Conservation (phyloP, 306 rosid genomes). For the Erythrophleum fordii region DNA sequence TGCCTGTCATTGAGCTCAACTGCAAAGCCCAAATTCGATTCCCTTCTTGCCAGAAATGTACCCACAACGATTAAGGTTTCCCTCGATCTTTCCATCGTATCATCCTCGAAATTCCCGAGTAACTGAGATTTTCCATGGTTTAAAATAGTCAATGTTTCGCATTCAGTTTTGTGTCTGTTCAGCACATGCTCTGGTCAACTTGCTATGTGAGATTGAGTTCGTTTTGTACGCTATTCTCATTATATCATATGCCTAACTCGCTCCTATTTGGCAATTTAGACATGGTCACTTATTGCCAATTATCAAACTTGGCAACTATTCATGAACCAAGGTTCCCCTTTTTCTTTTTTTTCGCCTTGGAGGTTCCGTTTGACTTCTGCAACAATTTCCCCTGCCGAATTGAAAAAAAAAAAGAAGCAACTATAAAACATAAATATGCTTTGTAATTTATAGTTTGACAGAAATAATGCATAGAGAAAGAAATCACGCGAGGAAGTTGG, state of each 20-base stretch:
- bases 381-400: not conserved
- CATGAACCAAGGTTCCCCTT: conserved; percentile 25
- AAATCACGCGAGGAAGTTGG: not conserved
- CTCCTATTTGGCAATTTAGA: conserved; percentile 37
- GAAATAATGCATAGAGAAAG: not conserved
- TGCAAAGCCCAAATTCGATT: conserved; percentile 36
- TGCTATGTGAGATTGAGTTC: conserved; percentile 26
- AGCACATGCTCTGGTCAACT: conserved; percentile 46
- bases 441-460: not conserved
- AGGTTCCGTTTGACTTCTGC: not conserved
- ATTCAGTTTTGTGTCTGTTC: conserved; percentile 42
- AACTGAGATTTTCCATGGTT: conserved; percentile 33
- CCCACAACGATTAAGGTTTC: conserved; percentile 25
- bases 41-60: conserved; percentile 34
- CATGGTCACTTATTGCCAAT: conserved; percentile 33
- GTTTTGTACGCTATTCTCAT: conserved; percentile 31
- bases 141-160: conserved; percentile 26
- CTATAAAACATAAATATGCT: not conserved
- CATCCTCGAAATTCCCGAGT: conserved; percentile 19
- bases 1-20: conserved; percentile 30
- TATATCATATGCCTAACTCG: conserved; percentile 42
- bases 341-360: too few relatives aligned
- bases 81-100: not conserved
- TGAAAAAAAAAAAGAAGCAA: too few relatives aligned
- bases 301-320: conserved; percentile 17